A percentile compares a stretch with the other conserved stretches of the same genome.
Evolutionary conservation across 179 eudicot species (phyloP).

Genomic region (Sideroxylon spinosum): DNA sequence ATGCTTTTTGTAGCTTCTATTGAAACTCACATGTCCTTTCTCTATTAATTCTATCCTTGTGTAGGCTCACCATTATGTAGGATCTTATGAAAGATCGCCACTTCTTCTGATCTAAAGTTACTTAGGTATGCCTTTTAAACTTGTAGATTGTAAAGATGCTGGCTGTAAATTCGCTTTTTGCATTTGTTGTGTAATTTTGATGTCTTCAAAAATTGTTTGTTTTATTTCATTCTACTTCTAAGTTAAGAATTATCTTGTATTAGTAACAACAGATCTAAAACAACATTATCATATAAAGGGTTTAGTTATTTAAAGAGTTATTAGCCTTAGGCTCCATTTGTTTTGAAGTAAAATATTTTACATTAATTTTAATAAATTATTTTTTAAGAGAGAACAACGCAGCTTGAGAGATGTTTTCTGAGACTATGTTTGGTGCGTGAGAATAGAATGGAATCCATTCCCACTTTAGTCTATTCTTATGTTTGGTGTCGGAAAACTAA

Average conservation of each 20-base stretch:
- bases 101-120: conserved; percentile 72
- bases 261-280: neutral
- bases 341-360: no score
- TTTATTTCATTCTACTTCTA: neutral
- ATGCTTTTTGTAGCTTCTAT: neutral
- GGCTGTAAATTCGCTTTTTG: neutral
- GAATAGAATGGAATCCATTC: no score
- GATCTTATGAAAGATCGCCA: conserved; percentile 59
- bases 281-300: neutral
- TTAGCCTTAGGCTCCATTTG: no score
- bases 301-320: no score
- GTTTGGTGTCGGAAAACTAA: no score
- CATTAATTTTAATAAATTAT: no score
- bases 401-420: no score
- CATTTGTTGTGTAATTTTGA: neutral
- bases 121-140: conserved; percentile 37
- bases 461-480: no score
- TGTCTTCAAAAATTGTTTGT: neutral
- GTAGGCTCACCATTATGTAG: conserved; percentile 70
- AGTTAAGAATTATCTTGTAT: neutral
- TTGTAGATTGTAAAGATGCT: neutral
- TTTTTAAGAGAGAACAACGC: no score
- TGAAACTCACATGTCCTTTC: conserved; percentile 8
- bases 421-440: no score
- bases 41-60: conserved; percentile 6